Base-by-base conservation (phyloP, 169 alveolate species). In the Amoebophrya sp. region DNA sequence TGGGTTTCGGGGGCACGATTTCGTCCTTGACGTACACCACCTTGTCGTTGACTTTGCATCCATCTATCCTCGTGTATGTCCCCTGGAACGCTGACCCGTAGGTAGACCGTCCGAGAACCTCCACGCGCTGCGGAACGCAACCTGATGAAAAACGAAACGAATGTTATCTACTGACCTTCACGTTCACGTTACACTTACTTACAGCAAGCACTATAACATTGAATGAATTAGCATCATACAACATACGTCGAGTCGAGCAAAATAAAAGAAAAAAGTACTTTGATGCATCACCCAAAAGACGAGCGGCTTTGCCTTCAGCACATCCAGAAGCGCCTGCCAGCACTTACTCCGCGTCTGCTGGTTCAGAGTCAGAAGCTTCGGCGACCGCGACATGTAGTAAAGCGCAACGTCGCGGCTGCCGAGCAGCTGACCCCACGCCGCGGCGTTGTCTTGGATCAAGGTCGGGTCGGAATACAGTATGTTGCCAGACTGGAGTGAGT, bases 211-310 rank as follows among this genome's bases (percentile, higher is more conserved):
- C n/a, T n/a, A n/a, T n/a, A n/a, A n/a, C n/a, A n/a, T n/a, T n/a
- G n/a, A n/a, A n/a, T n/a, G n/a, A n/a, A n/a, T n/a, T n/a, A n/a
- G n/a, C n/a, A n/a, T n/a, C n/a, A n/a, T n/a, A n/a, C n/a, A n/a
- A n/a, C n/a, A n/a, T n/a, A n/a, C n/a, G n/a, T n/a, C n/a, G n/a
- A n/a, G n/a, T n/a, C n/a, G n/a, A n/a, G n/a, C n/a, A 45, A 45
- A 18, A 45, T 45, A 45, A 10, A 45, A 45, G n/a, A 45, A 45
- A 18, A 45, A 45, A 45, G 23, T 58, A 58, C 78, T 58, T 58
- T 58, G 78, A 16, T 58, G 78, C 78, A 58, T 58, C 38, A 58
- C 78, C 78, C 78, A 58, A n/a, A 58, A 58, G 78, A 58, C 78
- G 34, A 58, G 23, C 23, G 78, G 78, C 23, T 58, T 58, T 29